phyloP scores from a whole-genome alignment of 257 asterid genomes.

The Thymus quinquecostatus region DNA sequence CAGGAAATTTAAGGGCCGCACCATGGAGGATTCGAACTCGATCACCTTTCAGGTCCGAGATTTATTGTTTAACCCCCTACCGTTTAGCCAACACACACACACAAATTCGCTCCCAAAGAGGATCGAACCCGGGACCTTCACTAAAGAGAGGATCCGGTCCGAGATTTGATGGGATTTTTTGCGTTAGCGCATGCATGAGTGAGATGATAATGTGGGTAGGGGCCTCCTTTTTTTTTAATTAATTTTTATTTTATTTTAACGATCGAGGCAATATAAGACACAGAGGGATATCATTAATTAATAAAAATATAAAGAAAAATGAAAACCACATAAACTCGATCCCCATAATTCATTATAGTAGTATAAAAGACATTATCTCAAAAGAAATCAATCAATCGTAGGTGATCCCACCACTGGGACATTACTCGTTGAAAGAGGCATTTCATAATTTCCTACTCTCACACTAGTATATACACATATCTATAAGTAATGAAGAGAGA shows the following conservation, averaged over 20 bases:
- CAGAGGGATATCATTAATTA: background rate
- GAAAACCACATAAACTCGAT: background rate
- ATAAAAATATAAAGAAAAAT: background rate
- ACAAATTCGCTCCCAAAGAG: too few relatives aligned
- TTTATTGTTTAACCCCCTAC: too few relatives aligned
- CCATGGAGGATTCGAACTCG: too few relatives aligned
- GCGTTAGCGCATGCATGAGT: background rate
- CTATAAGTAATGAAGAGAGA: background rate
- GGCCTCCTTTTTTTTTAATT: background rate
- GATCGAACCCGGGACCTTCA: too few relatives aligned
- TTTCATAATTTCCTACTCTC: background rate
- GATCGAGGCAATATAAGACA: background rate
- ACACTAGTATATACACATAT: background rate
- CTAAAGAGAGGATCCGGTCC: too few relatives aligned
- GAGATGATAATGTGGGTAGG: background rate
- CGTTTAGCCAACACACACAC: too few relatives aligned
- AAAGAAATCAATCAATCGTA: constrained; percentile 27
- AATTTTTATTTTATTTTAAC: background rate
- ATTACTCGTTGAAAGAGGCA: constrained; percentile 27
- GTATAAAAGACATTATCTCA: constrained; percentile 23
- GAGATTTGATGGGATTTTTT: background rate
- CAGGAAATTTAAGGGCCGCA: too few relatives aligned
- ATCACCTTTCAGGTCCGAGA: too few relatives aligned
- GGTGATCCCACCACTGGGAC: constrained; percentile 37
- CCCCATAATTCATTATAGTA: background rate